Evolutionary conservation across 2,329 filamentous ascomycete species (phyloP).

Genomic region (Ophiocordyceps camponoti-leonardi): DNA sequence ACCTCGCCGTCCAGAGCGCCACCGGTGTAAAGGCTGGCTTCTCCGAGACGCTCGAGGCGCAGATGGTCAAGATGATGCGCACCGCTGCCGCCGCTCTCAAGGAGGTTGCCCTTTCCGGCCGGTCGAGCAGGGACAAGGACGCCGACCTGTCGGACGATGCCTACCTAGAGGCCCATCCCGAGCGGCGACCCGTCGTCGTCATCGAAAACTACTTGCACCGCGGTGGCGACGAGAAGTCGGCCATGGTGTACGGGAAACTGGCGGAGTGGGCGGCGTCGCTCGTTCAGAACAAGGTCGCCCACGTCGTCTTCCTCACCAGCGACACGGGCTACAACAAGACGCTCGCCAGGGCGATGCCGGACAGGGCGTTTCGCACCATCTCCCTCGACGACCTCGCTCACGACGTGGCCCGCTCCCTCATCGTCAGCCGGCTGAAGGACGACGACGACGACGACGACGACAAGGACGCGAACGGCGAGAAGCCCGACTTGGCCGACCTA

Average conservation of each 20-base stretch:
- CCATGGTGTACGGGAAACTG: constrained; percentile 59
- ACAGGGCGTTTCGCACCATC: constrained; percentile 77
- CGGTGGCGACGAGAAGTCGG: constrained; percentile 32
- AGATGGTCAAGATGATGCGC: constrained; percentile 76
- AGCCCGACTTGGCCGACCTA: constrained; percentile 46
- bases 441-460: constrained; percentile 13
- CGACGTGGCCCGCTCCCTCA: constrained; percentile 74
- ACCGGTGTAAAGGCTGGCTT: constrained; percentile 91
- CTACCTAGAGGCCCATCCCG: constrained; percentile 78
- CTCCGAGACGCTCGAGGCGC: constrained; percentile 78
- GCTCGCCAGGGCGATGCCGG: constrained; percentile 70
- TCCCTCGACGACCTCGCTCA: constrained; percentile 74
- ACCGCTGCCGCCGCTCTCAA: constrained; percentile 69
- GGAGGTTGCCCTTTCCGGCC: constrained; percentile 51
- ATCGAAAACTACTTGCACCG: constrained; percentile 88
- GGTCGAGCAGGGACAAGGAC: constrained; percentile 59
- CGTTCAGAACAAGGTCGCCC: constrained; percentile 75
- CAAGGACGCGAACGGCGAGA: constrained; percentile 7
- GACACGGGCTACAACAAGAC: constrained; percentile 82
- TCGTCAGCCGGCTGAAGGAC: constrained; percentile 62
- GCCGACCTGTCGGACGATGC: constrained; percentile 61
- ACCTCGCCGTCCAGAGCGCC: constrained; percentile 82
- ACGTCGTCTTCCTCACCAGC: constrained; percentile 86
- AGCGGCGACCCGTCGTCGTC: constrained; percentile 65
- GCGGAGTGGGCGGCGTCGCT: constrained; percentile 81